Evolutionary conservation across 129 eudicot species (phyloP).

Genomic region (Helianthus annuus): DNA sequence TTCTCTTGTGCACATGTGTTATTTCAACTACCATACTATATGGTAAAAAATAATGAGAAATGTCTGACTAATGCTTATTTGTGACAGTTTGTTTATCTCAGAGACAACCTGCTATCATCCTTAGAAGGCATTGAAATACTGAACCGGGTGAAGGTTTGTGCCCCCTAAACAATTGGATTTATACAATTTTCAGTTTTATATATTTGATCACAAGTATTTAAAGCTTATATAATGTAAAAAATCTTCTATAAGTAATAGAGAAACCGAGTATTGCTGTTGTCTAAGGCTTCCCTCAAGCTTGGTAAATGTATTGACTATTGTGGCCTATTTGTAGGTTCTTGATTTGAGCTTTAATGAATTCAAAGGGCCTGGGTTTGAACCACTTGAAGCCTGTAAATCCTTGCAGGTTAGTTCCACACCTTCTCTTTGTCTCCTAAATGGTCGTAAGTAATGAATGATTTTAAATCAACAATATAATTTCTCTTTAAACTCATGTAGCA

Average conservation of each 20-base stretch:
- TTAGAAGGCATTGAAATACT: conserved; percentile 87
- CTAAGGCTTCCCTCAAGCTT: conserved; percentile 2
- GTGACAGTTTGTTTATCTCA: conserved; percentile 93
- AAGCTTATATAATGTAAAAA: not conserved
- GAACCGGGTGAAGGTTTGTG: conserved; percentile 85
- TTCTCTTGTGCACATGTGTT: not conserved
- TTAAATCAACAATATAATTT: not conserved
- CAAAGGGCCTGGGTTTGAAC: conserved; percentile 99
- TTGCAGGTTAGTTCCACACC: conserved; percentile 60
- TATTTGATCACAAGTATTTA: not conserved
- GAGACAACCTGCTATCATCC: conserved; percentile 87
- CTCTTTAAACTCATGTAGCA: conserved; percentile 55
- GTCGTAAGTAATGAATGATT: not conserved
- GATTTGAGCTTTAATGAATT: conserved; percentile 98
- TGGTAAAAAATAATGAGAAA: not conserved
- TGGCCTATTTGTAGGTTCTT: conserved; percentile 69
- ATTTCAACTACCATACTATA: not conserved
- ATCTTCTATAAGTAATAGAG: not conserved
- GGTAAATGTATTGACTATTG: conserved; percentile 15
- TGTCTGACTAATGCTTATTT: conserved; percentile 26
- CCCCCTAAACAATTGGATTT: not conserved
- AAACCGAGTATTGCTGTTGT: not conserved
- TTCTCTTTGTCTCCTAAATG: not conserved
- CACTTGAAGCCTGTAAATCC: conserved; percentile 85
- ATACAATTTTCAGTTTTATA: not conserved